Conservation (phyloP, 2,329 filamentous ascomycete species). For the Paracoccidioides lutzii region DNA sequence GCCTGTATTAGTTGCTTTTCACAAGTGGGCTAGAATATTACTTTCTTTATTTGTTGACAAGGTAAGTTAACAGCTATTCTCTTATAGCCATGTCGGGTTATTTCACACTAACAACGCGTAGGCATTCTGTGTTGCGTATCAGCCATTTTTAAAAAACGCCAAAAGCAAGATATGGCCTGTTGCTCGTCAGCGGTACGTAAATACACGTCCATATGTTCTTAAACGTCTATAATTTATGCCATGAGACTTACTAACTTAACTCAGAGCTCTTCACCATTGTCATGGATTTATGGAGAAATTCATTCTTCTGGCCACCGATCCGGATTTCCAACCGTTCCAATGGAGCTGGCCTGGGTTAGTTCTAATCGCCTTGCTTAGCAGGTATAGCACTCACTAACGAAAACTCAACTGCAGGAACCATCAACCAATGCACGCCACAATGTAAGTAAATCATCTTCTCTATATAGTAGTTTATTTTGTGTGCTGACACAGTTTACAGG, state of each 20-base stretch:
- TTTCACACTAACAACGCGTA: conserved; percentile 12
- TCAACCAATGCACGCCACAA: conserved; percentile 34
- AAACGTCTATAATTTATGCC: not conserved
- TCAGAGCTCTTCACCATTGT: conserved; percentile 33
- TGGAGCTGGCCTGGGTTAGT: conserved; percentile 36
- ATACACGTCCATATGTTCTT: not conserved
- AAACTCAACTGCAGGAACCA: conserved; percentile 21
- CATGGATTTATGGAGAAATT: conserved; percentile 39
- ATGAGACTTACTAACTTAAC: conserved; percentile 3
- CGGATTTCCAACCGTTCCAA: conserved; percentile 36
- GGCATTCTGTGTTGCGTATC: conserved; percentile 36
- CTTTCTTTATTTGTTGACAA: conserved; percentile 35
- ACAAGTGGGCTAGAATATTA: conserved; percentile 35
- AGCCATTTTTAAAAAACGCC: conserved; percentile 37
- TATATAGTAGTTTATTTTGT: not conserved
- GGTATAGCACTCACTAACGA: conserved; percentile 5
- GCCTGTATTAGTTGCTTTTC: conserved; percentile 30
- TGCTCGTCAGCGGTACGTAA: conserved; percentile 31
- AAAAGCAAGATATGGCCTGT: conserved; percentile 35
- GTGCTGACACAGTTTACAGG: conserved; percentile 15
- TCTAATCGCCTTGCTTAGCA: not conserved
- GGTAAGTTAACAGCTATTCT: conserved; percentile 13
- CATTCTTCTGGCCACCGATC: conserved; percentile 34
- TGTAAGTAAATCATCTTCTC: conserved; percentile 15
- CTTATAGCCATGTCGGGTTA: not conserved